Percentiles rank a stretch among this genome's conserved stretches.
phyloP scores from a whole-genome alignment of 2,329 filamentous ascomycete species.

The Pyrenophora tritici-repentis region DNA sequence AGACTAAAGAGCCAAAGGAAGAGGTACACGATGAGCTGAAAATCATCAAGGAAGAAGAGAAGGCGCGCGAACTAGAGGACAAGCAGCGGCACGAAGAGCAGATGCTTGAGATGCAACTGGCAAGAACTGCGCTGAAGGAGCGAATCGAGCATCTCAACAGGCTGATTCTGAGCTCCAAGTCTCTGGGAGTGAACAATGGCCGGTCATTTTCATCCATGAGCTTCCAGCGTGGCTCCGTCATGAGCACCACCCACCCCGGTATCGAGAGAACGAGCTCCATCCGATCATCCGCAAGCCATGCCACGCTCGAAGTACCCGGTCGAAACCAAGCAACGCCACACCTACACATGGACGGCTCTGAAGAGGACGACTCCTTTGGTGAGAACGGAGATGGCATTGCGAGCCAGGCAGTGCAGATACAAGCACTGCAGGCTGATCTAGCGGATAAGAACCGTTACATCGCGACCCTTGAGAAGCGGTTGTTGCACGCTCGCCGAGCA shows the following conservation, averaged over 20 bases:
- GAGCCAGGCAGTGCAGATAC: slow-evolving; percentile 80
- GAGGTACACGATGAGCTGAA: slow-evolving; percentile 57
- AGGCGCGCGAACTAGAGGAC: slow-evolving; percentile 70
- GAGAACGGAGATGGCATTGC: slow-evolving; percentile 88
- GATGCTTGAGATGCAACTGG: slow-evolving; percentile 97
- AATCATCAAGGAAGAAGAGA: slow-evolving; percentile 72
- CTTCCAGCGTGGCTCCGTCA: slow-evolving; percentile 44
- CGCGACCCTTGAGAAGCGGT: slow-evolving; percentile 84
- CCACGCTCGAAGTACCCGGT: slow-evolving; percentile 49
- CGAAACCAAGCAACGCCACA: slow-evolving; percentile 31
- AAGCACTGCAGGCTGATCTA: slow-evolving; percentile 90
- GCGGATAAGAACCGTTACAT: slow-evolving; percentile 98
- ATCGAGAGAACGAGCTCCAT: slow-evolving; percentile 56
- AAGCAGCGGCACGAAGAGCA: slow-evolving; percentile 92
- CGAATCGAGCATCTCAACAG: slow-evolving; percentile 96
- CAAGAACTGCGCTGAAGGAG: slow-evolving; percentile 92
- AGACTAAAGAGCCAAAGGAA: slow-evolving; percentile 65
- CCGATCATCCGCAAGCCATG: slow-evolving; percentile 47
- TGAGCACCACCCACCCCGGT: slow-evolving; percentile 47
- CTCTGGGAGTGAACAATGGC: slow-evolving; percentile 80
- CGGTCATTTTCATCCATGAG: slow-evolving; percentile 51
- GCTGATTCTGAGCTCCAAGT: slow-evolving; percentile 93
- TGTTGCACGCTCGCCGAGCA: slow-evolving; percentile 86
- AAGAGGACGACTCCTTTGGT: slow-evolving; percentile 62
- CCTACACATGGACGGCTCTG: slow-evolving; percentile 39